Evolutionary conservation across 129 eudicot species (phyloP).

Genomic region (Rutidosis leptorrhynchoides): DNA sequence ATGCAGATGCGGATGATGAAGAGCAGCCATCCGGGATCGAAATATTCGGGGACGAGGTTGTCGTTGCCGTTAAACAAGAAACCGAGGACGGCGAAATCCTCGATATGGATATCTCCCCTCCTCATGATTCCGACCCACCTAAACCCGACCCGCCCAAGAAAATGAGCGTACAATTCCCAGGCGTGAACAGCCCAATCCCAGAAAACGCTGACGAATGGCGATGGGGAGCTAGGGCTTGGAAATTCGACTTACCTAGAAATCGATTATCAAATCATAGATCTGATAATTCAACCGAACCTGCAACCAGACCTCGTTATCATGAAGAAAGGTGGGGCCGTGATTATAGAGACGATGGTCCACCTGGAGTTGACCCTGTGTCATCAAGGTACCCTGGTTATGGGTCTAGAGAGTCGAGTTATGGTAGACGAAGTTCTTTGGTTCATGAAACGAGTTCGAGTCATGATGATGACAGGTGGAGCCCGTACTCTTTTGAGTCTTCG

Average conservation of each 20-base stretch:
- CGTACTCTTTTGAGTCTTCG: slow-evolving; percentile 23
- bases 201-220: slow-evolving; percentile 72
- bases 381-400: slow-evolving; percentile 48
- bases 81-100: slow-evolving; percentile 80
- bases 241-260: slow-evolving; percentile 41
- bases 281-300: slow-evolving; percentile 34
- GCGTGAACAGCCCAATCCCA: slow-evolving; percentile 80
- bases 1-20: slow-evolving; percentile 58
- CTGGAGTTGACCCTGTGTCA: slow-evolving; percentile 54
- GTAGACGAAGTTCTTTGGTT: slow-evolving; percentile 44
- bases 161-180: slow-evolving; percentile 78
- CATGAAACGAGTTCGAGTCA: slow-evolving; percentile 38
- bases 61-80: slow-evolving; percentile 36
- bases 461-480: slow-evolving; percentile 37
- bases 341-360: slow-evolving; percentile 68
- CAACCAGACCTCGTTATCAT: slow-evolving; percentile 34
- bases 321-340: slow-evolving; percentile 53
- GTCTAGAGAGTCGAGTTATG: slow-evolving; percentile 51
- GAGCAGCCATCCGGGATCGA: slow-evolving; percentile 84
- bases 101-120: slow-evolving; percentile 41
- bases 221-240: slow-evolving; percentile 62
- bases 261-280: slow-evolving; percentile 41
- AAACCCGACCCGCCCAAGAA: slow-evolving; percentile 45
- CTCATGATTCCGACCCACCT: slow-evolving; percentile 22
- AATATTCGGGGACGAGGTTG: slow-evolving; percentile 61